Evolutionary conservation across 2,329 filamentous ascomycete genomes (phyloP).

Genomic region (Ophiocordyceps camponoti-saundersi): DNA sequence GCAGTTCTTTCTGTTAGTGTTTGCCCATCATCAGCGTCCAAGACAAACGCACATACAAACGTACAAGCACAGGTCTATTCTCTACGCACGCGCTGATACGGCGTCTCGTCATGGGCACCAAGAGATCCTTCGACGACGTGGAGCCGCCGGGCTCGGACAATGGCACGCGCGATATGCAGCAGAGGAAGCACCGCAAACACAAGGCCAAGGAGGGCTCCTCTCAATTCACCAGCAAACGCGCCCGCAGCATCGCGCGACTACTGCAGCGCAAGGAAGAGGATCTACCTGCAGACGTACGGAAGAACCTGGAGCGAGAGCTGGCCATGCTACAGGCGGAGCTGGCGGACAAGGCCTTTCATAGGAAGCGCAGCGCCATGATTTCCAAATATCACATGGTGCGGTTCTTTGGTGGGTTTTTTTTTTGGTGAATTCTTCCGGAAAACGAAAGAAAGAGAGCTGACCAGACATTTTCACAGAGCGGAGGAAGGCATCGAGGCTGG

Average conservation of each 20-base stretch:
- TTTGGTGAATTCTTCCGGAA: not conserved
- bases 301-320: constrained; percentile 57
- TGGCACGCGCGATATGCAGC: constrained; percentile 8
- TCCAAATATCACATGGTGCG: constrained; percentile 68
- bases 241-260: constrained; percentile 50
- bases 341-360: constrained; percentile 38
- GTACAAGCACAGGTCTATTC: no score
- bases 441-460: not conserved
- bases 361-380: constrained; percentile 53
- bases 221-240: constrained; percentile 53
- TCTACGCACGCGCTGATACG: no score
- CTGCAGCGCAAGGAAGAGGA: constrained; percentile 41
- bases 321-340: constrained; percentile 49
- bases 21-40: not conserved
- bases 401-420: constrained; percentile 49
- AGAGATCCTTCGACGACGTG: constrained; percentile 13
- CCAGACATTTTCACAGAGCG: constrained; percentile 31
- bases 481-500: constrained; percentile 51
- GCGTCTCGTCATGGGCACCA: constrained; percentile 11
- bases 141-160: constrained; percentile 3
- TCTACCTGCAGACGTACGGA: constrained; percentile 49
- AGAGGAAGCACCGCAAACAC: constrained; percentile 20
- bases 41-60: not conserved
- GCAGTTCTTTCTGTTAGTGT: no score
- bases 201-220: constrained; percentile 29